Conservation (phyloP, 768 basidiomycete genomes). For the Daedaleopsis sinensis region DNA sequence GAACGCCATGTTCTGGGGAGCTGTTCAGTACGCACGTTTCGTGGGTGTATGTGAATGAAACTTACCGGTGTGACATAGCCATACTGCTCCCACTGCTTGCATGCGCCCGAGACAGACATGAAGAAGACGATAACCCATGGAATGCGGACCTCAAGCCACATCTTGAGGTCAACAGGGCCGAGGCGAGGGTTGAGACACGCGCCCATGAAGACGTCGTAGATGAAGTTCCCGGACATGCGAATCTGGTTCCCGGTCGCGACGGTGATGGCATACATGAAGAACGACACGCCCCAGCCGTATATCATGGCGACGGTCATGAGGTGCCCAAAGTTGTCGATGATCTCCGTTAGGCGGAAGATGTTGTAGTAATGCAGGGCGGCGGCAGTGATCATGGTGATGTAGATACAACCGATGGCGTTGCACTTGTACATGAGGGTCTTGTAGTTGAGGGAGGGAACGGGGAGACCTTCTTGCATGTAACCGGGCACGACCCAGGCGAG, state of each 20-base stretch:
- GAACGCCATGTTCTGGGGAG: conserved; percentile 86
- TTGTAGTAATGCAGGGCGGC: conserved; percentile 73
- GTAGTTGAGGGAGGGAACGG: conserved; percentile 92
- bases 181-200: conserved; percentile 92
- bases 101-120: conserved; percentile 87
- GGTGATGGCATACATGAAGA: conserved; percentile 79
- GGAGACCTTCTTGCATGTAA: conserved; percentile 91
- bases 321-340: conserved; percentile 95
- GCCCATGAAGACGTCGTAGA: conserved; percentile 98
- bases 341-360: conserved; percentile 89
- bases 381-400: conserved; percentile 78
- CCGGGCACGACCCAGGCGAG: conserved; percentile 92
- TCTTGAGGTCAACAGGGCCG: conserved; percentile 91
- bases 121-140: conserved; percentile 98
- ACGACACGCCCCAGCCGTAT: conserved; percentile 81
- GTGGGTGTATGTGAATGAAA: conserved; percentile 14
- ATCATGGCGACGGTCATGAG: conserved; percentile 97
- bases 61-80: conserved; percentile 91
- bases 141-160: conserved; percentile 97
- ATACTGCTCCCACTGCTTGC: conserved; percentile 92
- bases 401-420: conserved; percentile 87
- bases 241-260: conserved; percentile 79
- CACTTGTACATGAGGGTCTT: conserved; percentile 95
- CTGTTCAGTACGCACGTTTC: not conserved
- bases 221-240: conserved; percentile 92